phyloP scores from a whole-genome alignment of 257 asterid genomes.

The Gardenia jasminoides region DNA sequence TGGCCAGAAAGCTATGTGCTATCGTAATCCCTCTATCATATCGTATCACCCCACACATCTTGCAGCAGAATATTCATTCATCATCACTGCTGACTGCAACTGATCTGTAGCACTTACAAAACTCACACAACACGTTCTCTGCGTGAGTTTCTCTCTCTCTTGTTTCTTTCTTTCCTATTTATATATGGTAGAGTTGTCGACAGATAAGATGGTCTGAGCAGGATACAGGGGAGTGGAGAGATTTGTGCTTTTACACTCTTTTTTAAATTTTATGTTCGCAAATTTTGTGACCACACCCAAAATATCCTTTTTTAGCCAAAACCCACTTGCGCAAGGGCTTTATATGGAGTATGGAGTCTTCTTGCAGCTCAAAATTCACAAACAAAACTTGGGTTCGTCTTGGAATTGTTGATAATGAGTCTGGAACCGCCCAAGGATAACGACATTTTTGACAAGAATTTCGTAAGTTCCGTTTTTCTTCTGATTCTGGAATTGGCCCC shows the following conservation, averaged over 20 bases:
- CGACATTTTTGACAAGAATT: constrained; percentile 10
- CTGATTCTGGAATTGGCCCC: not conserved
- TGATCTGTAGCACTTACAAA: not conserved
- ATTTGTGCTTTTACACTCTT: not conserved
- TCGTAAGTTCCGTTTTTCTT: constrained; percentile 3
- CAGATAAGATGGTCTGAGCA: not conserved
- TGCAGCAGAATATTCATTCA: not conserved
- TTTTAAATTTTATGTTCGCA: not conserved
- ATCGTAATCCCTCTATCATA: constrained; percentile 16
- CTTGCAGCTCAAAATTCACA: not conserved
- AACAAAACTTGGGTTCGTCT: not conserved
- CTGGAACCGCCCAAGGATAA: constrained; percentile 15
- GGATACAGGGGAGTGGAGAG: not conserved
- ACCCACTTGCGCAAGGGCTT: not conserved
- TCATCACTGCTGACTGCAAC: not conserved
- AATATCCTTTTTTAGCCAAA: not conserved
- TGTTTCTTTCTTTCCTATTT: not conserved
- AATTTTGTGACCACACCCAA: constrained; percentile 10
- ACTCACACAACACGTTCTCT: not conserved
- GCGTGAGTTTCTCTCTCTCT: not conserved
- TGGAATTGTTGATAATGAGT: constrained; percentile 16
- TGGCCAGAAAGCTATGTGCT: constrained; percentile 12
- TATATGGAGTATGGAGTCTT: constrained; percentile 22
- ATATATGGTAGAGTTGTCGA: not conserved
- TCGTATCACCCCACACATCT: not conserved